These are phyloP conservation scores for Populus simonii DNA, from an alignment of 345 rosid species.

Conservation along the genomic window DNA sequence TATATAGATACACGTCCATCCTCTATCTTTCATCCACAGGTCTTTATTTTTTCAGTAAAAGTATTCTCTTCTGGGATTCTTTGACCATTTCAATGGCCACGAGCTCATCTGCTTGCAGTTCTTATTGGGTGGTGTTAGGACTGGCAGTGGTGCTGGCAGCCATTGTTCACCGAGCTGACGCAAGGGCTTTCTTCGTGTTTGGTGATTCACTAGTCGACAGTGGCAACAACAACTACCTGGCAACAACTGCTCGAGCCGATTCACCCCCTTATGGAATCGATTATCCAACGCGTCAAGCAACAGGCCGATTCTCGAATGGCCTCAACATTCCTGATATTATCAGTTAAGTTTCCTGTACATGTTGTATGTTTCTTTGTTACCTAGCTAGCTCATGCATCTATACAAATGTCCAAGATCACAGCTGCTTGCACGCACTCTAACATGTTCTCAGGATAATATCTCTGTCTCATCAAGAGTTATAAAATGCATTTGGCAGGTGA, in stretches of 20 bases:
- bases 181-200: slow-evolving; percentile 70
- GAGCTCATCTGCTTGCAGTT: background rate
- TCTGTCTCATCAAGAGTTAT: background rate
- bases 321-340: slow-evolving; percentile 70
- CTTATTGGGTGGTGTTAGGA: background rate
- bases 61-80: background rate
- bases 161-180: slow-evolving; percentile 36
- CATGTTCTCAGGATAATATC: background rate
- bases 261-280: slow-evolving; percentile 73
- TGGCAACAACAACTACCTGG: slow-evolving; percentile 73
- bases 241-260: slow-evolving; percentile 72
- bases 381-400: background rate
- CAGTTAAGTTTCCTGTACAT: slow-evolving; percentile 29
- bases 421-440: background rate
- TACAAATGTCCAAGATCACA: background rate
- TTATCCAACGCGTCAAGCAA: slow-evolving; percentile 54
- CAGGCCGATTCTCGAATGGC: slow-evolving; percentile 79
- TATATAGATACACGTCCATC: background rate
- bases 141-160: background rate
- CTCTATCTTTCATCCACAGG: background rate
- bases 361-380: background rate
- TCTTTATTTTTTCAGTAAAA: background rate
- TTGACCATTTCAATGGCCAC: background rate
- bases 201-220: slow-evolving; percentile 81
- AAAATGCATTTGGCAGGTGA: slow-evolving; percentile 38